Evolutionary conservation across 495 filamentous ascomycete species (phyloP), one percentile per base, ranked within the genome.

Genomic region (Aspergillus ellipticus): DNA sequence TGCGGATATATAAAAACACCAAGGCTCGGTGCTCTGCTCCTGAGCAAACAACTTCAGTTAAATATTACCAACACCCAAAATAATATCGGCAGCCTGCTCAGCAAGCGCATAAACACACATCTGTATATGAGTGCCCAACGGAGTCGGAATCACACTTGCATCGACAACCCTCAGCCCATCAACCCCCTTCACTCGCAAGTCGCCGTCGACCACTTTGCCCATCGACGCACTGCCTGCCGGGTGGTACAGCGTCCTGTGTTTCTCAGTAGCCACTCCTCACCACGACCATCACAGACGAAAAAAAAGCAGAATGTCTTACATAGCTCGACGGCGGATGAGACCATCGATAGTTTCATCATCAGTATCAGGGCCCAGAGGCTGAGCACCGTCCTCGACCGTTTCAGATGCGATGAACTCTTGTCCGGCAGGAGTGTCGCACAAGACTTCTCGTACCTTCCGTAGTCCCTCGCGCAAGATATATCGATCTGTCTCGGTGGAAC

Each of bases 61-160:
- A 39, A 39, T 13, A n/a, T 13, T n/a, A 4, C 29, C 6, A 39
- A 48, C 54, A 1, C 57, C 59, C 26, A 51, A 33, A 24, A 83
- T 79, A 60, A 83, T 74, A 6, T 59, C 59, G 3, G 79, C 79
- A 0, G 69, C 81, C 56, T 80, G 82, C 64, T 84, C 82, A 4
- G 66, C 73, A 63, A 76, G 67, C 3, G 76, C 81, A 64, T 83
- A 83, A 0, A 84, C 72, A 0, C 81, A 82, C 0, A 74, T 76
- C 58, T 80, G 77, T 42, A 79, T 64, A 64, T 85, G 77, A 9
- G 74, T 74, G 41, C 75, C 69, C 20, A 82, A 66, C 49, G 79
- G 73, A 24, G 79, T 46, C 4, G 82, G 81, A 62, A 78, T 79
- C 28, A 85, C 63, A 39, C 79, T 73, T 3, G 82, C 81, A 55